phyloP scores from a whole-genome alignment of 495 filamentous ascomycete genomes.

The Aspergillus sclerotioniger region DNA sequence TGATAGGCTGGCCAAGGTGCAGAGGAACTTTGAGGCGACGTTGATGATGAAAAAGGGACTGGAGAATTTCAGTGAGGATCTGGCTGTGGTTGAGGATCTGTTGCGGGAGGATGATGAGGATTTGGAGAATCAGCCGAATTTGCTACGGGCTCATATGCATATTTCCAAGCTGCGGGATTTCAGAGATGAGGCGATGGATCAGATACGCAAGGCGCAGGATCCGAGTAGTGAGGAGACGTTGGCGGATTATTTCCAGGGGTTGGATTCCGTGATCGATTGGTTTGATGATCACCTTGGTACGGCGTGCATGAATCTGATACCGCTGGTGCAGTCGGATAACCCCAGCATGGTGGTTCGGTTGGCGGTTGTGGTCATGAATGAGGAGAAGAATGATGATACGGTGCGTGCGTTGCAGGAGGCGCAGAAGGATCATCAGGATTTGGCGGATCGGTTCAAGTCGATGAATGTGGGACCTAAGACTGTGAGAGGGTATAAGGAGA shows the following conservation, averaged over 20 bases:
- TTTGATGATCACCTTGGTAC: conserved; percentile 94
- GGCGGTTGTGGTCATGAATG: conserved; percentile 87
- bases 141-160: conserved; percentile 84
- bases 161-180: conserved; percentile 90
- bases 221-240: conserved; percentile 72
- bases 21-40: conserved; percentile 89
- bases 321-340: conserved; percentile 78
- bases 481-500: conserved; percentile 94
- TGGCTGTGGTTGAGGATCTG: conserved; percentile 71
- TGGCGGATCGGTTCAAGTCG: conserved; percentile 88
- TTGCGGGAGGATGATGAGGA: conserved; percentile 80
- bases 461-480: conserved; percentile 89
- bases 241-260: conserved; percentile 80
- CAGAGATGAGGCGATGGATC: conserved; percentile 91
- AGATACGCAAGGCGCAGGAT: conserved; percentile 75
- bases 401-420: conserved; percentile 90
- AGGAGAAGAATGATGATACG: conserved; percentile 92
- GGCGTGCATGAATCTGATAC: conserved; percentile 86
- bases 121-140: conserved; percentile 85
- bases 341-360: conserved; percentile 84
- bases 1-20: conserved; percentile 87
- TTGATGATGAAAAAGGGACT: conserved; percentile 88
- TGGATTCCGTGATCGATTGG: conserved; percentile 84
- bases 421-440: conserved; percentile 88
- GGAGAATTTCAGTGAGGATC: conserved; percentile 74